These are phyloP conservation scores for Punctularia strigosozonata DNA, from an alignment of 768 basidiomycete species.

Conservation along the genomic window DNA sequence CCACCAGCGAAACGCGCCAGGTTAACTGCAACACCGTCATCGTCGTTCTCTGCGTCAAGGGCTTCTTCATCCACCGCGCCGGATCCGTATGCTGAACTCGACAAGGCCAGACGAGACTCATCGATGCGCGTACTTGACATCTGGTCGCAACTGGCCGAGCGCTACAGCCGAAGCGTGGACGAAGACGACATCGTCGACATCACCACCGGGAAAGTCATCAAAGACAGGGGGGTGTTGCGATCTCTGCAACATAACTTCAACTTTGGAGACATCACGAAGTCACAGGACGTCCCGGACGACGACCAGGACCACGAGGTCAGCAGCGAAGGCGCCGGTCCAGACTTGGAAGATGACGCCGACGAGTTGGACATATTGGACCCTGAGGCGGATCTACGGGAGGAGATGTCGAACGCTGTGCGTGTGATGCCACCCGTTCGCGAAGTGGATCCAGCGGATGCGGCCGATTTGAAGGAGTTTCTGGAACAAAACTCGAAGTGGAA, in stretches of 20 bases:
- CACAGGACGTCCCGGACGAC: conserved; percentile 24
- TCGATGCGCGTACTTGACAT: conserved; percentile 43
- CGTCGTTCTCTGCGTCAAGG: too few species aligned
- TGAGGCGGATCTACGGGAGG: conserved; percentile 19
- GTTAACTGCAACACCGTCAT: too few species aligned
- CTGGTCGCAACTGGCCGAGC: conserved; percentile 60
- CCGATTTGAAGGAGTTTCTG: conserved; percentile 56
- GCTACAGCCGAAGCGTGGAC: conserved; percentile 54
- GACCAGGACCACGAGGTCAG: conserved; percentile 22
- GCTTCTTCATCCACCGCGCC: conserved; percentile 11
- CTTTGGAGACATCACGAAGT: conserved; percentile 39
- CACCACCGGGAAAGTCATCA: conserved; percentile 43
- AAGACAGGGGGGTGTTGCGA: conserved; percentile 59
- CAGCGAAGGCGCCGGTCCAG: conserved; percentile 21
- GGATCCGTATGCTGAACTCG: conserved; percentile 27
- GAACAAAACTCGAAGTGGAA: conserved; percentile 46
- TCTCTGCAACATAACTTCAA: conserved; percentile 21
- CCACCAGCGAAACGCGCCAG: too few species aligned
- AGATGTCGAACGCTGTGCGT: conserved; percentile 18
- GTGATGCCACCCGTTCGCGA: conserved; percentile 34
- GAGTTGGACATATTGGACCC: conserved; percentile 44
- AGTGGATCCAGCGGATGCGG: conserved; percentile 38
- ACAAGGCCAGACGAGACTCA: conserved; percentile 45
- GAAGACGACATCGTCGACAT: conserved; percentile 77
- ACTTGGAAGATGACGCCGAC: conserved; percentile 42